Conservation (phyloP, 2,329 filamentous ascomycete species). For the Tricladium varicosporioides region DNA sequence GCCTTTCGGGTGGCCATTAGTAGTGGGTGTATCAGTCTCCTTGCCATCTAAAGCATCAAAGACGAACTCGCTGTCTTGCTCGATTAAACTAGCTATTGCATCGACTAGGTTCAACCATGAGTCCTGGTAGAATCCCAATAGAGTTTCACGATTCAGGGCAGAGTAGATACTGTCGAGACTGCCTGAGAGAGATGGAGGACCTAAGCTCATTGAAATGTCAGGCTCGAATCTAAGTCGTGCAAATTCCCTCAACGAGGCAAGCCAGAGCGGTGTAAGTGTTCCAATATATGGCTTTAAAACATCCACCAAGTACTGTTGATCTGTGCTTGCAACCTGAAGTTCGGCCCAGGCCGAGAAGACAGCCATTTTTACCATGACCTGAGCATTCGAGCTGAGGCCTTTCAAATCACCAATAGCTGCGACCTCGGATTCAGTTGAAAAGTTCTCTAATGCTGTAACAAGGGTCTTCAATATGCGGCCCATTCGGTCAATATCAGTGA, state of each 20-base stretch:
- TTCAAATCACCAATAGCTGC: constrained; percentile 90
- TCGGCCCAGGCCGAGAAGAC: constrained; percentile 98
- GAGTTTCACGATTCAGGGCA: constrained; percentile 87
- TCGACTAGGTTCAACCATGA: constrained; percentile 96
- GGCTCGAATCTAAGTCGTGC: constrained; percentile 92
- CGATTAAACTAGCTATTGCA: constrained; percentile 94
- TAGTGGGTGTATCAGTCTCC: constrained; percentile 43
- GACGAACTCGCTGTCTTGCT: constrained; percentile 96
- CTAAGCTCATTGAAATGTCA: constrained; percentile 88
- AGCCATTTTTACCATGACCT: constrained; percentile 98
- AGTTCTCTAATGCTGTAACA: constrained; percentile 87
- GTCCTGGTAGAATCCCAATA: constrained; percentile 94
- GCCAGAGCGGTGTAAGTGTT: constrained; percentile 87
- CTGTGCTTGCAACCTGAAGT: constrained; percentile 88
- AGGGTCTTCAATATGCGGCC: constrained; percentile 93
- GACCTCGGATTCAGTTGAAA: constrained; percentile 76
- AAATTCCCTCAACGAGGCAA: constrained; percentile 90
- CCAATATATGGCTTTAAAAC: constrained; percentile 90
- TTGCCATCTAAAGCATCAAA: constrained; percentile 96
- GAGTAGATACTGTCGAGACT: constrained; percentile 94
- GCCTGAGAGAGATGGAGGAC: constrained; percentile 75
- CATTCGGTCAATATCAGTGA: constrained; percentile 98
- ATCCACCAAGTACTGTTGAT: constrained; percentile 84
- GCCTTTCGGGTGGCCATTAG: constrained; percentile 53
- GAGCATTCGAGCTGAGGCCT: constrained; percentile 89